Evolutionary conservation across 2,329 filamentous ascomycete genomes (phyloP).

Genomic region (Calonectria henricotiae): DNA sequence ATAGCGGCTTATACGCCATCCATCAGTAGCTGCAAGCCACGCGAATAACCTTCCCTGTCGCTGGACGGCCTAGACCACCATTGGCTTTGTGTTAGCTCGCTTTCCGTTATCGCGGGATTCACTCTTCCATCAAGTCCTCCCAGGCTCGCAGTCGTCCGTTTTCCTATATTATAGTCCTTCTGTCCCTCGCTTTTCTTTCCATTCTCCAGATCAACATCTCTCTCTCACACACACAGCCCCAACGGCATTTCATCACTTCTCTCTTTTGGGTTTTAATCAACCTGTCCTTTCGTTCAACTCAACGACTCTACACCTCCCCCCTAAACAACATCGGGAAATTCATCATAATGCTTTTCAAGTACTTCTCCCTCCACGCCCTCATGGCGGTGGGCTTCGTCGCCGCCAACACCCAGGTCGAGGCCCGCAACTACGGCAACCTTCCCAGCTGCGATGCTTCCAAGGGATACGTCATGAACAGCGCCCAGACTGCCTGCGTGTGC

Average conservation of each 20-base stretch:
- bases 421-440: not conserved
- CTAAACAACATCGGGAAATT: not conserved
- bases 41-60: conserved; percentile 8
- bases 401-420: not conserved
- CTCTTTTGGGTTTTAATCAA: conserved; percentile 2
- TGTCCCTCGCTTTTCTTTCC: not conserved
- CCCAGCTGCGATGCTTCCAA: conserved; percentile 2
- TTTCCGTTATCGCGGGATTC: conserved; percentile 3
- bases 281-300: not conserved
- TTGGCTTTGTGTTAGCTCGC: not conserved
- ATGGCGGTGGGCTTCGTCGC: conserved; percentile 7
- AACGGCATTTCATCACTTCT: not conserved
- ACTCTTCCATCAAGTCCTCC: not conserved
- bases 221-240: not conserved
- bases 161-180: not conserved
- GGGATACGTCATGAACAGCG: conserved; percentile 3
- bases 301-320: not conserved
- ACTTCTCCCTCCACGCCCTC: not conserved
- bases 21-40: conserved; percentile 4
- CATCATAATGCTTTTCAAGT: not conserved
- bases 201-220: not conserved
- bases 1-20: conserved; percentile 2
- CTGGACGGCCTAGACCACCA: conserved; percentile 2
- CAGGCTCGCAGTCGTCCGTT: not conserved
- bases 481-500: not conserved